These are phyloP conservation scores for Nidularia sp. DNA, from an alignment of 768 basidiomycete genomes.

Conservation along the genomic window DNA sequence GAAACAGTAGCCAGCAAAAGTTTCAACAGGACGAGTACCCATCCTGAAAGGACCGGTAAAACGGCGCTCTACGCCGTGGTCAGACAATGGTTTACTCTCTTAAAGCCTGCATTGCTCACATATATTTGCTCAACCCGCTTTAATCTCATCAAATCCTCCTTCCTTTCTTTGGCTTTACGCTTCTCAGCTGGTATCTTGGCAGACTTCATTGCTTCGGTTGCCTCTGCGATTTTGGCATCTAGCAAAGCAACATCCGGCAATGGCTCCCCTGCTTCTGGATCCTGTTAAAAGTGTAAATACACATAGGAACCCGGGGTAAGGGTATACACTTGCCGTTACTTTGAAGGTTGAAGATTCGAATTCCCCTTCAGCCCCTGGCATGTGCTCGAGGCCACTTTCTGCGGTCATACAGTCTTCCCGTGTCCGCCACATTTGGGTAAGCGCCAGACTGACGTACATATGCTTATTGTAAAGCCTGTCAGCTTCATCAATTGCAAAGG, in stretches of 20 bases:
- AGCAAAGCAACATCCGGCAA: slow-evolving; percentile 69
- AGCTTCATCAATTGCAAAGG: slow-evolving; percentile 94
- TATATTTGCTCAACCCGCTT: slow-evolving; percentile 92
- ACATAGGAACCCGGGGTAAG: too few relatives aligned
- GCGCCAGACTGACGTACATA: slow-evolving; percentile 83
- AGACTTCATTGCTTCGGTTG: slow-evolving; percentile 43
- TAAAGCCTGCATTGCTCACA: slow-evolving; percentile 42
- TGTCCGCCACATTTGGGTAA: slow-evolving; percentile 94
- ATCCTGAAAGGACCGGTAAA: slow-evolving; percentile 79
- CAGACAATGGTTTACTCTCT: neutral
- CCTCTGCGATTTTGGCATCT: slow-evolving; percentile 72
- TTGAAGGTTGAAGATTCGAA: slow-evolving; percentile 47
- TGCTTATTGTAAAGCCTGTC: slow-evolving; percentile 86
- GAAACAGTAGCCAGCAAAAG: slow-evolving; percentile 91
- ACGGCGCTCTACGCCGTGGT: slow-evolving; percentile 58
- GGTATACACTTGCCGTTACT: slow-evolving; percentile 34
- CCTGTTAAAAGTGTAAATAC: slow-evolving; percentile 26
- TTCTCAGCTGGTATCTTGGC: slow-evolving; percentile 48
- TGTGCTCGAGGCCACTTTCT: slow-evolving; percentile 85
- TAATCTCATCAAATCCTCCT: slow-evolving; percentile 80
- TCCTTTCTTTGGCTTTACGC: slow-evolving; percentile 61
- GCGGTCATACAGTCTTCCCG: slow-evolving; percentile 92
- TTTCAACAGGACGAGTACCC: slow-evolving; percentile 92
- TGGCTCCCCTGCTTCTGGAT: slow-evolving; percentile 58
- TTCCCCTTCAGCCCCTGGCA: slow-evolving; percentile 65